Base-by-base conservation (phyloP, 2,329 filamentous ascomycete species). In the Epichloe festucae region DNA sequence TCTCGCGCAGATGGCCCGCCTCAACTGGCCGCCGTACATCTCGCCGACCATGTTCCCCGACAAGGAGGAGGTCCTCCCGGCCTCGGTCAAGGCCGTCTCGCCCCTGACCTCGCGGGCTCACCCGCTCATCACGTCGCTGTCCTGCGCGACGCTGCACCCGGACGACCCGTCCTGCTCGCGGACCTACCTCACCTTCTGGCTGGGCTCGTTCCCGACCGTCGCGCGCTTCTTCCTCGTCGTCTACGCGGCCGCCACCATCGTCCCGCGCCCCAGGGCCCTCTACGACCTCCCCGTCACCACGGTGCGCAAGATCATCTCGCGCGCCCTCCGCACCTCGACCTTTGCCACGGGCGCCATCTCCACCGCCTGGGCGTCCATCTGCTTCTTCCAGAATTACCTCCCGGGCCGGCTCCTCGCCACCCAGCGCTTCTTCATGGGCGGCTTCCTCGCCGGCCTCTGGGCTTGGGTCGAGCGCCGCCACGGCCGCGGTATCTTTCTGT, bases 71-170 rank as follows among this genome's bases (percentile, higher is more conserved):
- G 81, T 78, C 2, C 79, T 94, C 0, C 81, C 86, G 0, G 63
- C 77, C 3, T 73, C 82, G 3, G 76, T 95, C n/a, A 64, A 74
- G 21, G 70, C 77, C 12, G 83, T 96, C 52, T 76, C 84, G 0
- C 87, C 89, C 1, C 80, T 97, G 51, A 89, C 88, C 1, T 83
- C 85, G 1, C 79, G 85, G 31, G 91, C 91, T 0, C 91, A 97
- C 62, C 91, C 91, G 1, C 81, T 89, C 42, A 91, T 95, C 65
- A 83, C 79, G 10, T 85, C 83, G 27, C 79, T 96, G 19, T 91
- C 89, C 43, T 98, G 93, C 69, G 91, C 91, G 1, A 77, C 91
- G 2, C 79, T 97, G 2, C 91, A 98, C 64, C 90, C 91, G 0
- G 75, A 79, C 17, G 87, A 95, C 60, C 90, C 91, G 1, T 95